Evolutionary conservation across 768 basidiomycete genomes (phyloP), one percentile per base, ranked within the genome.

Genomic region (Mycena kentingensis): DNA sequence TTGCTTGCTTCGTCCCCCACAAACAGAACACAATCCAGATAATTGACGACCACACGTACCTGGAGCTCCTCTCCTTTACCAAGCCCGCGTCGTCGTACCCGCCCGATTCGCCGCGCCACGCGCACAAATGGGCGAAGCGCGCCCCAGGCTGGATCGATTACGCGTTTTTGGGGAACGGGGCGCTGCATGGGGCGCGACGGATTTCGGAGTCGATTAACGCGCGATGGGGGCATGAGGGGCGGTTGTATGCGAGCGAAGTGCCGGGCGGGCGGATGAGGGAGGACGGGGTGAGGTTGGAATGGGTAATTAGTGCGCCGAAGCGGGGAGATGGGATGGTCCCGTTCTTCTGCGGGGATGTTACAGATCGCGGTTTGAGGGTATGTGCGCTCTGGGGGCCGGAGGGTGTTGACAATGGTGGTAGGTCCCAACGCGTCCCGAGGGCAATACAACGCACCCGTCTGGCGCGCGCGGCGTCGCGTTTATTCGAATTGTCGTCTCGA

Each of bases 341-440:
- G 6, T 90, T 90, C 62, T 90, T 85, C 66, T 90, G 88, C 60
- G 85, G 85, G 12, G 88, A 90, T 61, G 69, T 87, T 3, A 88
- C 86, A 3, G 80, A 84, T 3, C 70, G 87, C 43, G 57, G 67
- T 2, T 74, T 76, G 66, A 73, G 88, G 66, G 88, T 85, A 59
- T 16, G 80, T 69, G n/a, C 35, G 13, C 8, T 41, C 34, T 21
- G 15, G 8, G 16, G 16, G 22, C 12, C 41, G 7, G 18, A 7
- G 31, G 13, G 12, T 28, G 39, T 8, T 24, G 16, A 11, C 5
- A 3, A 10, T 29, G 11, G 16, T 18, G 31, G 4, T 55, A 84
- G 82, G 84, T 85, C 1, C 81, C 82, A 4, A 62, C 67, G 2
- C 68, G 74, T 10, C 78, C 79, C 4, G 68, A 69, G 15, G 72